Evolutionary conservation across 257 asterid genomes (phyloP), one percentile per base, ranked within the genome.

Genomic region (Cynanchum wilfordii): DNA sequence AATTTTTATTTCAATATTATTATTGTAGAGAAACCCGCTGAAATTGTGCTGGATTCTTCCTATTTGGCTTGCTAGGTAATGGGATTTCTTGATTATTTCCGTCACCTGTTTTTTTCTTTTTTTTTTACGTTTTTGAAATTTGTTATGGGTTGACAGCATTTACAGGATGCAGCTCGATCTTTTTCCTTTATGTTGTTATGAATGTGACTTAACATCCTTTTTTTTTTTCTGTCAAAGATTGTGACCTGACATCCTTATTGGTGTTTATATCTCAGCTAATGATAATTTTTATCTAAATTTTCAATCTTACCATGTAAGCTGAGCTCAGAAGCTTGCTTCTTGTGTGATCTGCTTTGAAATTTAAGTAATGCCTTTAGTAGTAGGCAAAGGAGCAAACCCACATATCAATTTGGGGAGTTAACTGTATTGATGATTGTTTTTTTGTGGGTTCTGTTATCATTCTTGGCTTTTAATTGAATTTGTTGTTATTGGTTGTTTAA

Each of bases 211-310:
- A 0, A 49, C 20, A 30, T 10, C 68, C 8, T 13, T 42, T 50
- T 19, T 13, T 42, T 50, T 19, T 20, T 12, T 3, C 0, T 27
- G 57, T 13, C 51, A 33, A 33, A 66, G 62, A 47, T 68, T 36
- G 38, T 27, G 49, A 27, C 22, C 70, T 20, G 62, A 13, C 38
- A 62, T 38, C 68, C 40, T 52, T 52, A 27, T 50, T 51, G 60
- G 57, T 38, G 70, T 58, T 49, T 17, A n/a, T 58, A 56, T 13
- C 45, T 71, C 68, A 72, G 47, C 29, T 17, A 58, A 25, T 30
- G 56, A 25, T 59, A 58, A 59, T 16, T 58, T 7, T 59, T 42
- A 9, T 29, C 50, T 25, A 30, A 20, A 69, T 19, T 33, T 49
- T 30, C 42, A 29, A 29, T 69, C 62, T 27, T 0, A 50, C 13